Evolutionary conservation across 192 early-diverging fungal species (phyloP), one percentile per base, ranked within the genome.

Genomic region (Linnemannia exigua): DNA sequence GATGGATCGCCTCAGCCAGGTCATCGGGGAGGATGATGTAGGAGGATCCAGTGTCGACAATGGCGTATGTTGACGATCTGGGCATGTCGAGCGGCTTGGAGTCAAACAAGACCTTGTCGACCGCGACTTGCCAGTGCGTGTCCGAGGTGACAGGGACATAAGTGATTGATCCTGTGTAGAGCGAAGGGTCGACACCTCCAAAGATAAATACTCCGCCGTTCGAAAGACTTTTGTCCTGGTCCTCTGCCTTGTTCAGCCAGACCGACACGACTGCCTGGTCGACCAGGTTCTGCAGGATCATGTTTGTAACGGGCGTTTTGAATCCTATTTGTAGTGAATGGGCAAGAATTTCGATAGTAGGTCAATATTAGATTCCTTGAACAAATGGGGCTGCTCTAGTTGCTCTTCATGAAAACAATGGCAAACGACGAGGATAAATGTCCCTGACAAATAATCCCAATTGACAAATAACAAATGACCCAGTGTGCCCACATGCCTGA

Each of bases 251-350:
- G 66, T 94, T 94, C 63, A 99, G 89, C 90, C 95, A 99, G 75
- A 98, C 97, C 9, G 95, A 95, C 75, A 99, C 98, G 22, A 99
- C 72, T 0, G 94, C 95, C 75, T 97, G 89, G 61, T 97, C 95
- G 44, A 99, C 80, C 33, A 80, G 90, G 70, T 71, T 80, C 67
- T 78, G 88, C 17, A 17, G 51, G 19, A 87, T 79, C 91, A 80
- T 89, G 85, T 79, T 89, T 69, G 14, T 91, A 72, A 63, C 88
- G 67, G 79, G 88, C 70, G 75, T 88, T 79, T 72, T 89, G 75
- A 75, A 63, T 15, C 58, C 58, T 63, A 31, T 31, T 28, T 1
- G 22, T 14, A 8, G 31, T 11, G 28, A 31, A 63, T 14, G 8
- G 14, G 8, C 4, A 63, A 3, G 28, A 11, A 63, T 28, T 9